A percentile compares a stretch with the other conserved stretches of the same genome.
Conservation (phyloP, 31 red algal species). For the Odonthalia washingtoniensis region DNA sequence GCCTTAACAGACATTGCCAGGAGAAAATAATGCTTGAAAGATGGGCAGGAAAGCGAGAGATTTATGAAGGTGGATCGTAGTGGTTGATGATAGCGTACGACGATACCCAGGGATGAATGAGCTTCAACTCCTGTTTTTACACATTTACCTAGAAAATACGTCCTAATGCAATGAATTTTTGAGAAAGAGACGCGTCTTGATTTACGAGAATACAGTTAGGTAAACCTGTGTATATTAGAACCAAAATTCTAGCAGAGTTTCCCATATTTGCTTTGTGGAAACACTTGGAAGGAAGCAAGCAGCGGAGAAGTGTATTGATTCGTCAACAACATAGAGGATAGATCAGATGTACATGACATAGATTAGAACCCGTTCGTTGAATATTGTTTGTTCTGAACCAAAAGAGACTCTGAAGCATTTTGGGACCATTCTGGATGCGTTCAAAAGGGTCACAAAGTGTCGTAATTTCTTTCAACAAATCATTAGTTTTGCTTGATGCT, state of each 20-base stretch:
- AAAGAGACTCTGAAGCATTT: neutral
- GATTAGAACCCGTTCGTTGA: slow-evolving; percentile 21
- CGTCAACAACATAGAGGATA: neutral
- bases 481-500: neutral
- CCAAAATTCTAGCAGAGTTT: slow-evolving; percentile 18
- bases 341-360: neutral
- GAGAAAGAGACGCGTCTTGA: slow-evolving; percentile 4
- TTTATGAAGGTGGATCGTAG: slow-evolving; percentile 10
- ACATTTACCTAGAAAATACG: neutral
- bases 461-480: neutral
- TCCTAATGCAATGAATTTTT: neutral
- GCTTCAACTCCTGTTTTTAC: neutral
- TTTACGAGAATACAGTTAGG: slow-evolving; percentile 25
- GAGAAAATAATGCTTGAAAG: neutral
- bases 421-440: slow-evolving; percentile 18
- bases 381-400: no score
- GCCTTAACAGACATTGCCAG: slow-evolving; percentile 26
- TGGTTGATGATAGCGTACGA: slow-evolving; percentile 13
- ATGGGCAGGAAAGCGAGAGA: neutral
- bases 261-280: no score
- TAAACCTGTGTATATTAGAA: slow-evolving; percentile 37
- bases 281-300: neutral
- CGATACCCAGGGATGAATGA: slow-evolving; percentile 10
- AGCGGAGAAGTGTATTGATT: neutral
- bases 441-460: slow-evolving; percentile 5